These are phyloP conservation scores for Malus asiatica DNA, from an alignment of 306 rosid genomes.

Conservation along the genomic window DNA sequence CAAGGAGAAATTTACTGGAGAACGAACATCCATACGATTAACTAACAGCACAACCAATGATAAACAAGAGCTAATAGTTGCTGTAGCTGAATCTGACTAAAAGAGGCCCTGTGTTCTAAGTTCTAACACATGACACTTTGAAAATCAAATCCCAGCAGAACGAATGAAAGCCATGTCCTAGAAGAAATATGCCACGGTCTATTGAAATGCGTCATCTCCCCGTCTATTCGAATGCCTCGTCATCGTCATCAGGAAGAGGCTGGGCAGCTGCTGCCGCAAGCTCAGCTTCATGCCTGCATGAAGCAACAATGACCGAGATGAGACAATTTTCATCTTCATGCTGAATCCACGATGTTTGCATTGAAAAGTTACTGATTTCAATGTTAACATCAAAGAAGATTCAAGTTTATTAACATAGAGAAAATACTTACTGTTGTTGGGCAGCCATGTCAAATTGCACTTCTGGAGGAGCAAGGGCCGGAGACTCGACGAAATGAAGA, in stretches of 20 bases:
- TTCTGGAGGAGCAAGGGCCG: conserved; percentile 83
- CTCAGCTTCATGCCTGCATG: conserved; percentile 55
- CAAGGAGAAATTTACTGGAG: background rate
- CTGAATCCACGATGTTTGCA: background rate
- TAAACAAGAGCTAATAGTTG: background rate
- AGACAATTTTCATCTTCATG: background rate
- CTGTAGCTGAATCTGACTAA: conserved; percentile 4
- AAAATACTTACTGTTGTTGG: conserved; percentile 41
- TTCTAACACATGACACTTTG: background rate
- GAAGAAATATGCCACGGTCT: background rate
- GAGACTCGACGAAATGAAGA: conserved; percentile 74
- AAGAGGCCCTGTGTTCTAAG: background rate
- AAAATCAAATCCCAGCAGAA: conserved; percentile 11
- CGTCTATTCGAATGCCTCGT: conserved; percentile 37
- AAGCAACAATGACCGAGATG: background rate
- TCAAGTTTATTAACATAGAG: background rate
- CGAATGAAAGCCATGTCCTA: background rate
- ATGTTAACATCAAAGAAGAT: background rate
- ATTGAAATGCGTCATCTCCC: conserved; percentile 36
- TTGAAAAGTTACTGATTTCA: background rate
- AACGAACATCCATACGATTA: background rate
- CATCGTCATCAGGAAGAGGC: conserved; percentile 72
- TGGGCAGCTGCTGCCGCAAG: conserved; percentile 41
- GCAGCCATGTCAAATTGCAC: conserved; percentile 48
- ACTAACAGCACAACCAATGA: conserved; percentile 3